Evolutionary conservation across 352 stramenopile species (phyloP), one percentile per base, ranked within the genome.

Genomic region (Globisporangium cederbergense): DNA sequence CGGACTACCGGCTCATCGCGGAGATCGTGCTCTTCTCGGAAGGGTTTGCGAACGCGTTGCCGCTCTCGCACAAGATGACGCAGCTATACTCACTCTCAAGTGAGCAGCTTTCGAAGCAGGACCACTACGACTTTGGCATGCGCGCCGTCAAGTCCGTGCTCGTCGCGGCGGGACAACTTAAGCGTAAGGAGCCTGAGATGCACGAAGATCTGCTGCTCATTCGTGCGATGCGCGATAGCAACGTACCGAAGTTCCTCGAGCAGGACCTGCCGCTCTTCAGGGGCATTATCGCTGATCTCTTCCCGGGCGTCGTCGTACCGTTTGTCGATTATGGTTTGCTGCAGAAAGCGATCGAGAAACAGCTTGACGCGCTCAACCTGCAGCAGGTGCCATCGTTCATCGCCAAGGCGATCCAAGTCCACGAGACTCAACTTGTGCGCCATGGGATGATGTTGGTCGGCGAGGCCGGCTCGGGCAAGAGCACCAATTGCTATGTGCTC

Each of bases 61-160:
- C 88, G 7, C 77, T 98, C 1, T 97, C 90, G 8, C 94, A 97
- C 78, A 98, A 98, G 58, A 98, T 98, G 90, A 95, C 87, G 16
- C 90, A 98, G 67, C 71, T 98, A 13, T 98, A 98, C 64, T 92
- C 91, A 11, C 77, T 98, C 0, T 94, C 88, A 8, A 97, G 85
- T 65, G 94, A 98, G 56, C 94, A 98, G 57, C 69, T 98, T 30
- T 98, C 89, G 11, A 98, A 98, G 60, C 94, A 98, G 58, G 88
- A 97, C 46, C 94, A 98, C 68, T 98, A 98, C 61, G 93, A 98
- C 66, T 98, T 97, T 68, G 94, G 90, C 42, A 98, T 98, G 89
- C 83, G 93, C 38, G 94, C 93, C 20, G 85, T 97, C 6, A 97
- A 98, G 76, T 97, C 90, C 0, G 95, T 98, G 16, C 78, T 98